Conservation (phyloP, 2,329 filamentous ascomycete genomes). For the Sporothrix brasiliensis region DNA sequence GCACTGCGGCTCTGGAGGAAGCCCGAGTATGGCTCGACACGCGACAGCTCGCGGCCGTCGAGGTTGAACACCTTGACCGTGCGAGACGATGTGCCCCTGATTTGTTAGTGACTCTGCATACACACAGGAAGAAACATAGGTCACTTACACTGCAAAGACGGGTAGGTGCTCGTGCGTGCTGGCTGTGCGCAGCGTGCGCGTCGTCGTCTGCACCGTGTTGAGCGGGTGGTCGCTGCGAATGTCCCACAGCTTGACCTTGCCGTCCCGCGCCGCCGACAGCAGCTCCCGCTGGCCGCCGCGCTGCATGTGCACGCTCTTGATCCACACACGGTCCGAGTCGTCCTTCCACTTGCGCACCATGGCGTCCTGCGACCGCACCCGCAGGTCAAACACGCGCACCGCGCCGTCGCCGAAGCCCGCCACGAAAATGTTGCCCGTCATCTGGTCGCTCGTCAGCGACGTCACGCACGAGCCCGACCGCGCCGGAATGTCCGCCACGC, state of each 20-base stretch:
- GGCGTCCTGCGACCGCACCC: constrained; percentile 77
- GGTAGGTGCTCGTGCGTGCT: constrained; percentile 96
- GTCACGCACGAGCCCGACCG: constrained; percentile 95
- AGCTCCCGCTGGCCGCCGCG: constrained; percentile 91
- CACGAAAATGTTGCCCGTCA: constrained; percentile 93
- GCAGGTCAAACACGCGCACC: constrained; percentile 90
- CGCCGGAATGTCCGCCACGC: constrained; percentile 89
- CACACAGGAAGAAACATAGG: constrained; percentile 19
- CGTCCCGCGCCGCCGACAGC: constrained; percentile 85
- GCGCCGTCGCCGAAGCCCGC: constrained; percentile 96
- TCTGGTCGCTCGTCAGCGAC: constrained; percentile 93
- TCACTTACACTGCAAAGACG: constrained; percentile 88
- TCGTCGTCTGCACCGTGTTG: constrained; percentile 72
- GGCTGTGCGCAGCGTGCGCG: constrained; percentile 77
- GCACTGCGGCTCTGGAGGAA: constrained; percentile 79
- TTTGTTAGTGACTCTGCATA: constrained; percentile 1
- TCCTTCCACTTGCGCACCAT: constrained; percentile 99
- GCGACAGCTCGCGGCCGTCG: constrained; percentile 75
- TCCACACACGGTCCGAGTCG: constrained; percentile 81
- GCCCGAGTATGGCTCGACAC: constrained; percentile 85
- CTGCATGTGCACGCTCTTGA: constrained; percentile 95
- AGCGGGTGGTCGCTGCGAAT: constrained; percentile 82
- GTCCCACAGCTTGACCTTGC: constrained; percentile 95
- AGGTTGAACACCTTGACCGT: constrained; percentile 92
- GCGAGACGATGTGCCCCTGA: constrained; percentile 83